phyloP scores from a whole-genome alignment of 257 asterid genomes.

The Solanum raphanifolium region DNA sequence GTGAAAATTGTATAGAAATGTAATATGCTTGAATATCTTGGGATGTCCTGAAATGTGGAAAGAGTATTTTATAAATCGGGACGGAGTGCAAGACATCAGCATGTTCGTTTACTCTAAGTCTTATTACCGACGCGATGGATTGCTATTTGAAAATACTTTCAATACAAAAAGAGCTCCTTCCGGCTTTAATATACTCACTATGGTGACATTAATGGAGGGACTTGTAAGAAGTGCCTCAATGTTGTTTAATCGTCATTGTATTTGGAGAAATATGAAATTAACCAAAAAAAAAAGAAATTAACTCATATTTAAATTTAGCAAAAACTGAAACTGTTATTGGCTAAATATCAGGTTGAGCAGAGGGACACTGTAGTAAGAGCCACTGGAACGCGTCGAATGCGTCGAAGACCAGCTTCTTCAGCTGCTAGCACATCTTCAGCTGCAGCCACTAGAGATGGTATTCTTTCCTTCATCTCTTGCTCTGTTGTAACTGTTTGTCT shows the following conservation, averaged over 20 bases:
- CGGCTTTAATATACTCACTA: background rate
- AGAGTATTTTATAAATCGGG: background rate
- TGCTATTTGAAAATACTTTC: too few relatives aligned
- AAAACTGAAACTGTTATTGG: background rate
- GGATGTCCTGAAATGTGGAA: background rate
- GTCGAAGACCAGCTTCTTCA: slow-evolving; percentile 66
- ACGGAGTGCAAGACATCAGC: background rate
- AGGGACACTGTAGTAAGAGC: slow-evolving; percentile 67
- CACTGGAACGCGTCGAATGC: slow-evolving; percentile 55
- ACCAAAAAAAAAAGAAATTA: background rate
- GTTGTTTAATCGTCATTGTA: background rate
- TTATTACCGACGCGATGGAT: too few relatives aligned
- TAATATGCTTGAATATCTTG: background rate
- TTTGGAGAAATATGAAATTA: background rate
- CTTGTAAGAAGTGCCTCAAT: background rate
- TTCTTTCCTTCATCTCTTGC: background rate
- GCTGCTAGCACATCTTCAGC: slow-evolving; percentile 78
- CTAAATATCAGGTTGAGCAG: slow-evolving; percentile 30
- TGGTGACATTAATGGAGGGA: background rate
- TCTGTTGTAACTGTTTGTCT: background rate
- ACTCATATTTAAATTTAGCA: background rate
- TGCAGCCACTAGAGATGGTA: slow-evolving; percentile 60
- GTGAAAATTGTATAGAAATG: background rate
- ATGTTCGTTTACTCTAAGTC: background rate
- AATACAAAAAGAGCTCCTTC: too few relatives aligned